Evolutionary conservation across 345 rosid genomes (phyloP).

Genomic region (Noccaea caerulescens): DNA sequence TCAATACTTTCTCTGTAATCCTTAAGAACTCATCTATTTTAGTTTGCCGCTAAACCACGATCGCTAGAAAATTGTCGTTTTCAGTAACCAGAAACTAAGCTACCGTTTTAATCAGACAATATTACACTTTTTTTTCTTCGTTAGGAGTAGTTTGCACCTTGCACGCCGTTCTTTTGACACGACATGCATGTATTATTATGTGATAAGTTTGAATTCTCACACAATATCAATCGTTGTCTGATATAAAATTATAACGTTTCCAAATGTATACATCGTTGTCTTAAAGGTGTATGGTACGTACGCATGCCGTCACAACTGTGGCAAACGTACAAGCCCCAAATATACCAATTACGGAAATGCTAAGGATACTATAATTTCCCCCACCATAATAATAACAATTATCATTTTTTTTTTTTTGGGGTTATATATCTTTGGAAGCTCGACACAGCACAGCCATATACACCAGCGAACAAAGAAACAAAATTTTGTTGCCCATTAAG

Average conservation of each 20-base stretch:
- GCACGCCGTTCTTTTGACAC: conserved; percentile 39
- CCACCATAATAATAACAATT: conserved; percentile 10
- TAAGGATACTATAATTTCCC: conserved; percentile 29
- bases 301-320: conserved; percentile 39
- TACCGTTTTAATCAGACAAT: conserved; percentile 18
- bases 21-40: background rate
- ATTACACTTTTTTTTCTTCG: conserved; percentile 19
- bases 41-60: background rate
- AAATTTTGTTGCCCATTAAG: conserved; percentile 4
- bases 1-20: background rate
- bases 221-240: conserved; percentile 26
- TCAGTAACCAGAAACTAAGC: conserved; percentile 25
- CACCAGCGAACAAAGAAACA: conserved; percentile 29
- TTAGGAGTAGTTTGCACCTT: conserved; percentile 32
- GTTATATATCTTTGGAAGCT: conserved; percentile 24
- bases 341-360: conserved; percentile 14
- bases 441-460: background rate
- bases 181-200: conserved; percentile 38
- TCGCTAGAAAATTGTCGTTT: conserved; percentile 12
- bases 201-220: conserved; percentile 35
- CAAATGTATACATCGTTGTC: conserved; percentile 17
- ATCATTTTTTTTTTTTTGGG: background rate
- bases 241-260: background rate
- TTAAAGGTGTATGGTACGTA: conserved; percentile 33
- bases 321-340: conserved; percentile 36